These are phyloP conservation scores for Chytridium lagenaria DNA, from an alignment of 371 early-diverging fungal species.

Conservation along the genomic window DNA sequence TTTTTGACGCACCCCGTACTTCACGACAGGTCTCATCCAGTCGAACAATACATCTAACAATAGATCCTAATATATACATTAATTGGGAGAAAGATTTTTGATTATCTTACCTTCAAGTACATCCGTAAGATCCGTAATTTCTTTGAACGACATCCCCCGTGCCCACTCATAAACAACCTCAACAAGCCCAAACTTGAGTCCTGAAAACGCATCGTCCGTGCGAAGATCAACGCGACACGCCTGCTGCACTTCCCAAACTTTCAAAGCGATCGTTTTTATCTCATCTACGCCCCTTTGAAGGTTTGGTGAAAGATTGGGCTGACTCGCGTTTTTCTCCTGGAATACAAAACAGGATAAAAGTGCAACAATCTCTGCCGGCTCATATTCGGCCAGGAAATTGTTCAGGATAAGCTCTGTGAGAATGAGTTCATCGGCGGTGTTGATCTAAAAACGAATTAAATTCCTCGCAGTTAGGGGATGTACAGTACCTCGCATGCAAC, in stretches of 20 bases:
- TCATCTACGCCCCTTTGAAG: constrained; percentile 53
- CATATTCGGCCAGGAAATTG: constrained; percentile 88
- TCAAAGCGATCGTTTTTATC: constrained; percentile 63
- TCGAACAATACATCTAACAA: constrained; percentile 97
- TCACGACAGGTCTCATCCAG: constrained; percentile 98
- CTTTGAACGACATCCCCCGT: constrained; percentile 88
- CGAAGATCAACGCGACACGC: constrained; percentile 68
- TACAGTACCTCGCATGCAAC: constrained; percentile 98
- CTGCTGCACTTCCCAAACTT: constrained; percentile 78
- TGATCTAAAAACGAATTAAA: constrained; percentile 58
- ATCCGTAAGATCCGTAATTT: constrained; percentile 93
- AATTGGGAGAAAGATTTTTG: constrained; percentile 63
- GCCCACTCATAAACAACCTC: constrained; percentile 99
- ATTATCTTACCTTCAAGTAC: constrained; percentile 83
- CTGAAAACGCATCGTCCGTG: constrained; percentile 45
- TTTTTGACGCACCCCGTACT: constrained; percentile 88
- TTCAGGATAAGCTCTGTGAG: constrained; percentile 98
- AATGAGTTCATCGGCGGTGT: constrained; percentile 95
- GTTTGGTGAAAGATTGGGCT: constrained; percentile 70
- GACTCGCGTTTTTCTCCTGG: constrained; percentile 77
- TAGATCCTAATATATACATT: constrained; percentile 60
- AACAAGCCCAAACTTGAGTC: constrained; percentile 84
- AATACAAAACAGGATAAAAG: constrained; percentile 96
- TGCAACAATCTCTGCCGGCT: constrained; percentile 94
- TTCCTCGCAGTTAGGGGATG: not conserved